phyloP scores from a whole-genome alignment of 106 monocot species.

The Narthecium ossifragum region DNA sequence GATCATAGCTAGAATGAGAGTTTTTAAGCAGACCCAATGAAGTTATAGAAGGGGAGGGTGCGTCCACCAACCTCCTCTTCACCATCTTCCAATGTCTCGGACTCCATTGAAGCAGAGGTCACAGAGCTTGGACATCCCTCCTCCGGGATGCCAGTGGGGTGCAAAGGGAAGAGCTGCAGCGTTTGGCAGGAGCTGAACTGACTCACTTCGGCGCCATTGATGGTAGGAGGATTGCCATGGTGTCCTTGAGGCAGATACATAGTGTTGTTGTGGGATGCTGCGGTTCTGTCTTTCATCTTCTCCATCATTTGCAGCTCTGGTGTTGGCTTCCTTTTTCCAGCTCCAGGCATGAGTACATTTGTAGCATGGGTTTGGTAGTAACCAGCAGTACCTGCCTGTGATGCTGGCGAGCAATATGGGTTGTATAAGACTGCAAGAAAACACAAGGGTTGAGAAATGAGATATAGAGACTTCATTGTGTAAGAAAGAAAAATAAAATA shows the following conservation, averaged over 20 bases:
- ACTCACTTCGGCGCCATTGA: too few relatives aligned
- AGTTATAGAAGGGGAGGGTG: slow-evolving; percentile 12
- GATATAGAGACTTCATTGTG: not conserved
- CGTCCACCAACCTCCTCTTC: slow-evolving; percentile 6
- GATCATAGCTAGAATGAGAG: too few relatives aligned
- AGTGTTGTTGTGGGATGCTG: not conserved
- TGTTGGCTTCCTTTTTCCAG: not conserved
- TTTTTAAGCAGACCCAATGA: slow-evolving; percentile 10
- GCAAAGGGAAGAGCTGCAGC: slow-evolving; percentile 76
- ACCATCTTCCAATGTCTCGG: slow-evolving; percentile 3
- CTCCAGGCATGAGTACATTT: not conserved
- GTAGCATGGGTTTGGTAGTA: slow-evolving; percentile 5
- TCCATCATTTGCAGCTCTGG: not conserved
- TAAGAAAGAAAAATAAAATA: too few relatives aligned
- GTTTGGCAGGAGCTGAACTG: slow-evolving; percentile 20
- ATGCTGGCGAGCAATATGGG: slow-evolving; percentile 29
- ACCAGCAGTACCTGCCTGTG: slow-evolving; percentile 16
- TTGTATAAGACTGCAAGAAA: slow-evolving; percentile 32
- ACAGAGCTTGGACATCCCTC: slow-evolving; percentile 16
- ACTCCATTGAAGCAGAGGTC: slow-evolving; percentile 5
- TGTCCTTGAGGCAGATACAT: not conserved
- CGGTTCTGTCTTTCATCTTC: not conserved
- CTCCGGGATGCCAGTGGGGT: slow-evolving; percentile 39
- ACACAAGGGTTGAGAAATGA: not conserved
- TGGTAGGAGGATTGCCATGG: too few relatives aligned